phyloP scores from a whole-genome alignment of 805 yeast genomes.

The Ogataea chonburiensis region DNA sequence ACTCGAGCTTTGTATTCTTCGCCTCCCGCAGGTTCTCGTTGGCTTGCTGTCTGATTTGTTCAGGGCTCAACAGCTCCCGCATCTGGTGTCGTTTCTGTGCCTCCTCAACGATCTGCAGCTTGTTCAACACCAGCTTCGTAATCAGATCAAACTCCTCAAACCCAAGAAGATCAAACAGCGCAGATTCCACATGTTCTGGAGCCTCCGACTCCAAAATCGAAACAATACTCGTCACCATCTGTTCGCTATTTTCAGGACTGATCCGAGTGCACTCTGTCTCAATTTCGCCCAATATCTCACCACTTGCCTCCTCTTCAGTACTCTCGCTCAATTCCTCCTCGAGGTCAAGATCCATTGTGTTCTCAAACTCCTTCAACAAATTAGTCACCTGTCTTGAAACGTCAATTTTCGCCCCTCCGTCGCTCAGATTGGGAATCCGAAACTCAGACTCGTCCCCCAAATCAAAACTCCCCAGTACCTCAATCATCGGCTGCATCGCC shows the following conservation, averaged over 20 bases:
- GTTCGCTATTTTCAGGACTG: conserved; percentile 23
- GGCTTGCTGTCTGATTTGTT: conserved; percentile 54
- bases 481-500: conserved; percentile 74
- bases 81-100: conserved; percentile 10
- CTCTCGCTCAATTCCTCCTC: conserved; percentile 17
- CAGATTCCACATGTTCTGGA: conserved; percentile 63
- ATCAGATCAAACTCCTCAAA: conserved; percentile 83
- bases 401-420: conserved; percentile 33
- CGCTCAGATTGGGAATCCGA: conserved; percentile 33
- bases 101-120: conserved; percentile 31
- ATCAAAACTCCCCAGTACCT: conserved; percentile 38
- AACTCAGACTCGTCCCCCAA: conserved; percentile 23
- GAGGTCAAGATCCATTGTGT: conserved; percentile 14
- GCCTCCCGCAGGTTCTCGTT: conserved; percentile 48
- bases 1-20: conserved; percentile 47
- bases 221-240: conserved; percentile 27
- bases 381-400: conserved; percentile 24
- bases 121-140: conserved; percentile 54
- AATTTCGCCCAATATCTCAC: conserved; percentile 21
- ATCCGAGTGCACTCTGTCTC: conserved; percentile 26
- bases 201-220: conserved; percentile 36
- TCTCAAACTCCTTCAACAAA: conserved; percentile 34
- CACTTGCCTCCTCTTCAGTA: conserved; percentile 8
- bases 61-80: conserved; percentile 45
- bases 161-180: conserved; percentile 78